Base-by-base conservation (phyloP, 768 basidiomycete genomes). In the Galerina marginata region DNA sequence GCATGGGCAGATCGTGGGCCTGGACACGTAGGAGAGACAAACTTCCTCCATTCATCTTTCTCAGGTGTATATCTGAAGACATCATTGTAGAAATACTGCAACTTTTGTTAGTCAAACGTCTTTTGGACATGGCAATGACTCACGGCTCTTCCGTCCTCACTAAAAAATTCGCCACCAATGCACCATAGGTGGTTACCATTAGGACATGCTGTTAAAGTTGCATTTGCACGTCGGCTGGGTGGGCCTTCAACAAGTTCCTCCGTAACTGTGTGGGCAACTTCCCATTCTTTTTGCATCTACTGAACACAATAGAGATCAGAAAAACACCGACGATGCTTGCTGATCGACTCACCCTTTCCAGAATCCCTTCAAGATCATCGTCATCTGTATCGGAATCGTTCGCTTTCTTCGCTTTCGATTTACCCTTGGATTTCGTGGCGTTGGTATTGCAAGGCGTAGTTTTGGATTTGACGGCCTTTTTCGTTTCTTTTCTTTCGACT, bases 21-120 rank as follows among this genome's bases (percentile, higher is more conserved):
- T 0, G 95, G 95, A 65, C 90, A 92, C 0, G 89, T 93, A 11
- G 86, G 89, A 0, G 91, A 93, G 26, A 93, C 80, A 63, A 93
- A 95, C 66, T 86, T 87, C 9, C 91, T 83, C 95, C 95, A 96
- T 79, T 96, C 95, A 67, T 95, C 88, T 86, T 93, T 93, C 39
- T 93, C 92, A 0, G 93, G 91, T 0, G 88, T 83, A 72, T 96
- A 96, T 20, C 95, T 81, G 72, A 89, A 95, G 0, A 93, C 87
- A 65, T 95, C 94, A 65, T 89, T 91, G 75, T 94, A 95, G 73
- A 94, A 93, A 70, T 93, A 85, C 90, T 92, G 51, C 2, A 3
- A 15, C 25, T 29, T 38, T 9, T 20, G 2, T 25, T n/a, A 20
- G 54, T 46, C 14, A 20, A 4, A 36, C 58, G 57, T 23, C 53